Conservation (phyloP, 306 rosid species). For the Boehmeria nivea region DNA sequence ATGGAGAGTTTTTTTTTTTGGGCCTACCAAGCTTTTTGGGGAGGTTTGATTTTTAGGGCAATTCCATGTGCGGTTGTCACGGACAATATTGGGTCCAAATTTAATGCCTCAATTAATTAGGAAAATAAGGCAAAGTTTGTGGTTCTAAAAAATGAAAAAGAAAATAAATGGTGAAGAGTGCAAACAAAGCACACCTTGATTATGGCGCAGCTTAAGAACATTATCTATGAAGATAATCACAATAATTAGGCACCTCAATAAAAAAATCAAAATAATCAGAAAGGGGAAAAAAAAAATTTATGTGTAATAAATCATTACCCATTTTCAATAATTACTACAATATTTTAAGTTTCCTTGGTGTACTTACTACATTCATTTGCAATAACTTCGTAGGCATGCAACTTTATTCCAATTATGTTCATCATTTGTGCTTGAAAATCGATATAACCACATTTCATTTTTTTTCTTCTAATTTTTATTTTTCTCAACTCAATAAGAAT, state of each 20-base stretch:
- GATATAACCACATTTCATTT: not conserved
- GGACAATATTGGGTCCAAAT: conserved; percentile 5
- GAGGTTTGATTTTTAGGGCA: conserved; percentile 50
- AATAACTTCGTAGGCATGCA: conserved; percentile 13
- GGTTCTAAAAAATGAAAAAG: conserved; percentile 8
- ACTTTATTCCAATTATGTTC: not conserved
- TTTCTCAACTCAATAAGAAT: not conserved
- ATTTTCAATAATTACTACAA: not conserved
- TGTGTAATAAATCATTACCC: conserved; percentile 8
- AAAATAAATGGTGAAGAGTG: conserved; percentile 12
- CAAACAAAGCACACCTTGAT: not conserved
- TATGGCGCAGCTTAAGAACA: conserved; percentile 1
- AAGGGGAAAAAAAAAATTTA: not conserved
- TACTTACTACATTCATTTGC: conserved; percentile 4
- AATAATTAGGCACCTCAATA: too few species aligned
- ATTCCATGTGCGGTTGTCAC: conserved; percentile 50
- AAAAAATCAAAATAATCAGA: not conserved
- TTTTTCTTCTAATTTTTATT: too few species aligned
- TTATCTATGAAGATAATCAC: not conserved
- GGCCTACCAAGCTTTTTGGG: conserved; percentile 35
- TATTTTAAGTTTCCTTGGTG: not conserved
- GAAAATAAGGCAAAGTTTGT: not conserved
- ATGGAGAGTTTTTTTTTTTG: not conserved
- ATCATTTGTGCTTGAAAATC: conserved; percentile 5
- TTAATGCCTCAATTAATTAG: not conserved